Conservation (phyloP, 2,329 filamentous ascomycete genomes). For the Thermoascus crustaceus region DNA sequence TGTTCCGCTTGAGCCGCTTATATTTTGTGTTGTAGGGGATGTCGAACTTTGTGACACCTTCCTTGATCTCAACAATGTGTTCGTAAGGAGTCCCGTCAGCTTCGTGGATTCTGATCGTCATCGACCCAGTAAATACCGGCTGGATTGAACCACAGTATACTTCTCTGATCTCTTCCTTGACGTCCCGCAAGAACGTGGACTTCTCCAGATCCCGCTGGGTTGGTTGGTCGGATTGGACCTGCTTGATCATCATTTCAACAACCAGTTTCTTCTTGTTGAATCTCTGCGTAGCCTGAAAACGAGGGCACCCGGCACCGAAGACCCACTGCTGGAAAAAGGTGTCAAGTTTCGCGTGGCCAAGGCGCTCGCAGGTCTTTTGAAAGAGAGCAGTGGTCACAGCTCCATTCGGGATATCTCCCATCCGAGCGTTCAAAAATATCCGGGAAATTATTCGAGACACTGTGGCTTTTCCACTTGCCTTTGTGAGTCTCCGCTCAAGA, state of each 20-base stretch:
- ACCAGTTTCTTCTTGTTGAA: constrained; percentile 98
- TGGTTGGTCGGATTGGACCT: constrained; percentile 57
- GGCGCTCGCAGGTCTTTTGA: constrained; percentile 75
- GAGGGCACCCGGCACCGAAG: constrained; percentile 75
- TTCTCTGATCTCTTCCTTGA: constrained; percentile 67
- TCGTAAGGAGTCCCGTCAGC: constrained; percentile 97
- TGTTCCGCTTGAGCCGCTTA: constrained; percentile 86
- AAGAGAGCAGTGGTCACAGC: constrained; percentile 71
- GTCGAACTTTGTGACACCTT: constrained; percentile 75
- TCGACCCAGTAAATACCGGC: constrained; percentile 83
- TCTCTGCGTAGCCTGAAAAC: constrained; percentile 73
- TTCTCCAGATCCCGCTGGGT: constrained; percentile 56
- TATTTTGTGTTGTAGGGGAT: constrained; percentile 99
- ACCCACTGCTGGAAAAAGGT: constrained; percentile 94
- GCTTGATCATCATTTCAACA: constrained; percentile 81
- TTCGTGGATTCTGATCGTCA: constrained; percentile 97
- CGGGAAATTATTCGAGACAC: constrained; percentile 78
- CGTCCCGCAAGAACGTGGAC: constrained; percentile 70
- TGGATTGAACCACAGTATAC: constrained; percentile 63
- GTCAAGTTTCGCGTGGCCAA: constrained; percentile 78
- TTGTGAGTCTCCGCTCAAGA: constrained; percentile 80
- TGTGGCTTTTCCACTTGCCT: constrained; percentile 76
- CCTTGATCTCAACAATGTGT: constrained; percentile 92
- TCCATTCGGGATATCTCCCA: constrained; percentile 62
- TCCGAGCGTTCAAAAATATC: constrained; percentile 78